Base-by-base conservation (phyloP, 345 rosid species). In the Syzygium oleosum region DNA sequence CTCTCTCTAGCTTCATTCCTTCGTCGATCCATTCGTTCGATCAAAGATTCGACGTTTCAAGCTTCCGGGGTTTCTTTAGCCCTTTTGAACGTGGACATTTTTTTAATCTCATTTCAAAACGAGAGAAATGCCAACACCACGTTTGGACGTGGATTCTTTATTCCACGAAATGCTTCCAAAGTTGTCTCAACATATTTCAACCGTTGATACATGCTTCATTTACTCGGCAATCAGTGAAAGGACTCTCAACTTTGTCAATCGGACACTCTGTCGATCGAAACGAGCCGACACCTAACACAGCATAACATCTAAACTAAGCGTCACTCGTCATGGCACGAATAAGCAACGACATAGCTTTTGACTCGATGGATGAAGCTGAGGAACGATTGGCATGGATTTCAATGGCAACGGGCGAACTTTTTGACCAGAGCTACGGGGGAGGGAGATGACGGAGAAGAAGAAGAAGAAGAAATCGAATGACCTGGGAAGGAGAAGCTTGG, bases 401-500 rank as follows among this genome's bases (percentile, higher is more conserved):
- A 68, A 5, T 17, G 46, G 46, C 2, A 2, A 34, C 13, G 9
- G 3, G 46, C 13, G 46, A 4, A 34, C 23, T 17, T 34, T 31
- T 68, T 31, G 7, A 34, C 46, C 0, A 2, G 0, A 9, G 79
- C 3, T 31, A 25, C 19, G 25, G 23, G 43, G 5, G 12, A 68
- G 23, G 34, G 22, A 34, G 79, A 68, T 13, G 19, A 23, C 17
- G 46, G 3, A 9, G 23, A 9, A 2, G 13, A 65, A 65, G 78
- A 65, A 65, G 78, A 7, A 9, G 78, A 65, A 34, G 79, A 68
- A 65, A 65, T 29, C 6, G 22, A 65, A 19, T 46, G 46, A 95
- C 99, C 95, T 94, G 95, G 58, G 94, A 89, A 78, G 97, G 90
- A 65, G 98, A 94, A 61, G 96, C 95, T 90, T 95, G 95, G 46